Base-by-base conservation (phyloP, 345 rosid species). In the Pelargonium nanum region DNA sequence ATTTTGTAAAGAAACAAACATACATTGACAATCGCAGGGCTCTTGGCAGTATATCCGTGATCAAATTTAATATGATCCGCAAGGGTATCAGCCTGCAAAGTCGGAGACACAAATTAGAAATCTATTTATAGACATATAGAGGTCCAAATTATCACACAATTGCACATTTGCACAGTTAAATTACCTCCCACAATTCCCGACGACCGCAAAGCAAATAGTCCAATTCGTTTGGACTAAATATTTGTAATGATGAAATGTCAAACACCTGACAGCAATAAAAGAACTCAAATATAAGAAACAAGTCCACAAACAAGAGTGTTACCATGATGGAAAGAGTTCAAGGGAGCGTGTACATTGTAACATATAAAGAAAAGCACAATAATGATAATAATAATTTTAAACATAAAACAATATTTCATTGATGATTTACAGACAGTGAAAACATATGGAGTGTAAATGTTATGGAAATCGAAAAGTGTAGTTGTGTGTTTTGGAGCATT, bases 131-230 rank as follows among this genome's bases (percentile, higher is more conserved):
- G 15, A 15, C 48, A 40, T 9, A 40, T 40, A 40, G 16, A 40
- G 15, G 48, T 40, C 17, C 48, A 6, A 40, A 28, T 28, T 28
- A 7, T 28, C 3, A 2, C 32, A 28, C 32, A n/a, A n/a, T n/a
- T n/a, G n/a, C n/a, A n/a, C n/a, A n/a, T n/a, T n/a, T n/a, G 48
- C 48, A 40, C 48, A 21, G 0, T 57, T 24, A 67, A 53, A 24
- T 53, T 78, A 90, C 97, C 97, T 94, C 85, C 99, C 99, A 90
- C 83, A 90, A 60, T 77, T 94, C 99, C 72, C 97, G 77, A 48
- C 89, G 97, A 50, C 99, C 97, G 73, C 99, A 94, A 20, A 94
- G 83, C 84, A 90, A 77, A 73, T 94, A 79, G 68, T 94, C 99
- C 82, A 90, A 69, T 65, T 94, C 99, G 40, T 70, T 76, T 21